Conservation (phyloP, 176 grass and related monocot genomes). For the Avena insularis region DNA sequence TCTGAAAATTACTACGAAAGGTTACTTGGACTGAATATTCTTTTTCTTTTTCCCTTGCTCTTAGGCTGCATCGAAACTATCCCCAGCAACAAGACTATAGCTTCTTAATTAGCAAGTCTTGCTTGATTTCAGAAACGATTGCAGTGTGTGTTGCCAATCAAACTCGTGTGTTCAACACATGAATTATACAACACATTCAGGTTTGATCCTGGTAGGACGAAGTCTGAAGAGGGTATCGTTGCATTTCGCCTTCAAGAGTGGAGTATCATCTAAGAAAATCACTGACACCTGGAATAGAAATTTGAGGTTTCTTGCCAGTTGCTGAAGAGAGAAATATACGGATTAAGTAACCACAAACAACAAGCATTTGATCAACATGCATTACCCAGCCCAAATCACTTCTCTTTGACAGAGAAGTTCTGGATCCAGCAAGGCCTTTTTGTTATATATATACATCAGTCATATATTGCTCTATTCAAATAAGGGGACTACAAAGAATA, state of each 20-base stretch:
- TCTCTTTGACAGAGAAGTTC: neutral
- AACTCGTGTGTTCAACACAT: no score
- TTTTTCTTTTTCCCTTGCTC: neutral
- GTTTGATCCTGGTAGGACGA: neutral
- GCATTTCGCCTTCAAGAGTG: neutral
- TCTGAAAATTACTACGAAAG: neutral
- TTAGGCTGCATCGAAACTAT: no score
- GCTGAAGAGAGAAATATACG: neutral
- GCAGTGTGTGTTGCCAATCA: no score
- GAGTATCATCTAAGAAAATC: neutral
- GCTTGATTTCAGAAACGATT: no score
- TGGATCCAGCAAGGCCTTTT: neutral
- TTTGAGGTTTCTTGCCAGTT: neutral
- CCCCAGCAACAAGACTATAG: no score
- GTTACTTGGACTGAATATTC: neutral
- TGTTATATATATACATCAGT: conserved; percentile 3
- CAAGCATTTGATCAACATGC: neutral
- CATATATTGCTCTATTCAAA: neutral
- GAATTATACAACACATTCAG: neutral
- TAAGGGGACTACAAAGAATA: neutral
- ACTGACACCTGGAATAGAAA: no score
- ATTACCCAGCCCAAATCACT: neutral
- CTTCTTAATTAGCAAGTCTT: no score
- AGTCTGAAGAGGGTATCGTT: neutral
- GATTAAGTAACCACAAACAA: neutral